phyloP scores from a whole-genome alignment of 495 filamentous ascomycete genomes.

The Aspergillus ellipticus region DNA sequence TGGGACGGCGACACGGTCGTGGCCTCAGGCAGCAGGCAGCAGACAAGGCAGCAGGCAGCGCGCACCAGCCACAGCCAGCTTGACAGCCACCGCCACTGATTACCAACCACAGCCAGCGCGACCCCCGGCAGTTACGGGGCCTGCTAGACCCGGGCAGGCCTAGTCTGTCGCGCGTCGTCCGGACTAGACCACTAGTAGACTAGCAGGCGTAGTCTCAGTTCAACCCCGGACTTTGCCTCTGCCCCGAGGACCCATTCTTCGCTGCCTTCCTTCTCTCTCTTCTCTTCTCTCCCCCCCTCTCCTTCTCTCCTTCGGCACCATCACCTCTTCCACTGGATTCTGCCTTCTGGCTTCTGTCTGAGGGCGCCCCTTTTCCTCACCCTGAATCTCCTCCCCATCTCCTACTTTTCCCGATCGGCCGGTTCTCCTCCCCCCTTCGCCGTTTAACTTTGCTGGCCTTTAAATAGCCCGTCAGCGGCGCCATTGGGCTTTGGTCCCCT shows the following conservation, averaged over 20 bases:
- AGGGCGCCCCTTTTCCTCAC: not conserved
- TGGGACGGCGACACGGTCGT: not conserved
- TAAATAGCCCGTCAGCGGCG: constrained; percentile 2
- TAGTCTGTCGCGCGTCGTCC: not conserved
- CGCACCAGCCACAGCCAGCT: not conserved
- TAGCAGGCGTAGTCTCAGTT: too few relatives aligned
- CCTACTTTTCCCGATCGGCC: not conserved
- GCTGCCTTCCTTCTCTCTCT: not conserved
- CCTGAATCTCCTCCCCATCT: not conserved
- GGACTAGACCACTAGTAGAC: too few relatives aligned
- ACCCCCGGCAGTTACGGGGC: not conserved
- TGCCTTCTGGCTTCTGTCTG: not conserved
- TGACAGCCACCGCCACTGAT: too few relatives aligned
- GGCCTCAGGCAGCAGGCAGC: too few relatives aligned
- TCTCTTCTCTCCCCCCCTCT: not conserved
- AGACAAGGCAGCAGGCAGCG: not conserved
- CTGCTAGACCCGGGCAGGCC: not conserved
- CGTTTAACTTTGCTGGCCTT: not conserved
- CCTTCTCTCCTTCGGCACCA: not conserved
- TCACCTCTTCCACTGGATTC: not conserved
- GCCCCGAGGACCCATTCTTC: not conserved
- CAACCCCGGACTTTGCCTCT: constrained; percentile 3
- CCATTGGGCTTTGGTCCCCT: not conserved
- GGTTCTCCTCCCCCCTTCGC: not conserved
- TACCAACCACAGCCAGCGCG: too few relatives aligned